These are phyloP conservation scores for Cytospora mali DNA, from an alignment of 2,329 filamentous ascomycete species.

Conservation along the genomic window DNA sequence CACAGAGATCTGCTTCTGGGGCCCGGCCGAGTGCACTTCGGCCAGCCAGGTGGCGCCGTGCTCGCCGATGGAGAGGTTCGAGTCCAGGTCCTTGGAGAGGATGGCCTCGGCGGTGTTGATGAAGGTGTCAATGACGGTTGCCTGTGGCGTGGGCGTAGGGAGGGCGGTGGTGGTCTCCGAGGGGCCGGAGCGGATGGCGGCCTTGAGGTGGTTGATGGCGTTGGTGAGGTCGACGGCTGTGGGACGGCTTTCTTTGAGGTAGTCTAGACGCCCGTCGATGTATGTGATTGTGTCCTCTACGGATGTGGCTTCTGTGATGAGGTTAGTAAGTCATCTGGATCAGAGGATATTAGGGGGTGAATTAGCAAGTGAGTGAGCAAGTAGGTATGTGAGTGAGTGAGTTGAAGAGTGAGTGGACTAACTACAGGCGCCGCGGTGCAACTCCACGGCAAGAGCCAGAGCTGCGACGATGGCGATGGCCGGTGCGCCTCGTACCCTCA, in stretches of 20 bases:
- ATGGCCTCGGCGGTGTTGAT: slow-evolving; percentile 83
- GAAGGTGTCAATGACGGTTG: slow-evolving; percentile 68
- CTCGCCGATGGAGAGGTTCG: slow-evolving; percentile 83
- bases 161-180: slow-evolving; percentile 38
- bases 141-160: slow-evolving; percentile 44
- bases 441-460: slow-evolving; percentile 82
- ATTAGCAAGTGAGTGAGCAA: slow-evolving; percentile 10
- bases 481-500: slow-evolving; percentile 81
- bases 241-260: slow-evolving; percentile 84
- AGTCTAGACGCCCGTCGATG: slow-evolving; percentile 78
- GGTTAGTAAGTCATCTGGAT: slow-evolving; percentile 1
- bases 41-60: slow-evolving; percentile 84
- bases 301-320: slow-evolving; percentile 42
- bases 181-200: slow-evolving; percentile 56
- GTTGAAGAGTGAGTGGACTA: slow-evolving; percentile 26
- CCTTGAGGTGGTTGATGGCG: slow-evolving; percentile 79
- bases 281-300: slow-evolving; percentile 65
- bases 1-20: slow-evolving; percentile 67
- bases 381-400: background rate
- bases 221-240: slow-evolving; percentile 95
- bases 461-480: slow-evolving; percentile 98
- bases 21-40: slow-evolving; percentile 54
- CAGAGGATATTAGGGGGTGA: background rate
- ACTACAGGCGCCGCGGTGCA: slow-evolving; percentile 59
- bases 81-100: slow-evolving; percentile 80